These are phyloP conservation scores for Lichtheimia corymbifera DNA, from an alignment of 371 early-diverging fungal species.

Conservation along the genomic window DNA sequence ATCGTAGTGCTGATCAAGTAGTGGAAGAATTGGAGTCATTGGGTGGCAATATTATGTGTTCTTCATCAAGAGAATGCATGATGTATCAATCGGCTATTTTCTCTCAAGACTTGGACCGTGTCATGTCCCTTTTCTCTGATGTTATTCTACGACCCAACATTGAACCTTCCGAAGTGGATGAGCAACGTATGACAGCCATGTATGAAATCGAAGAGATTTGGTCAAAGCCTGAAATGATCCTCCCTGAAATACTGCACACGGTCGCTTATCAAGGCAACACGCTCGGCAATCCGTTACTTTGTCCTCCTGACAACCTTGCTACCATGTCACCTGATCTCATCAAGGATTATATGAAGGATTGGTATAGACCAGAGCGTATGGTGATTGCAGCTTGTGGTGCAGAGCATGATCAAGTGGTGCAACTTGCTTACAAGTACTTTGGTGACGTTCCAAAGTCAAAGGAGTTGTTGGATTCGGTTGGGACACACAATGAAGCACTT, in stretches of 20 bases:
- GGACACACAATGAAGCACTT: conserved; percentile 34
- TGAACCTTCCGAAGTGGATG: conserved; percentile 75
- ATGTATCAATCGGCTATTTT: conserved; percentile 94
- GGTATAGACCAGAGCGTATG: conserved; percentile 90
- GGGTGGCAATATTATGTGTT: conserved; percentile 90
- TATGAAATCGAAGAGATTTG: conserved; percentile 89
- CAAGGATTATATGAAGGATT: conserved; percentile 67
- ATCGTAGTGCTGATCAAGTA: conserved; percentile 68
- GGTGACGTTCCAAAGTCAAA: conserved; percentile 56
- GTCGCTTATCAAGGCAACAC: conserved; percentile 83
- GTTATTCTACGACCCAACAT: conserved; percentile 77
- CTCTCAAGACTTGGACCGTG: conserved; percentile 74
- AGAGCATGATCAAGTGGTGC: conserved; percentile 80
- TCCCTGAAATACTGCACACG: conserved; percentile 87
- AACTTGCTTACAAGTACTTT: conserved; percentile 68
- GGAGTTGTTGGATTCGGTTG: conserved; percentile 32
- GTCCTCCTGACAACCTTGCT: conserved; percentile 67
- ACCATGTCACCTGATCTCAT: conserved; percentile 71
- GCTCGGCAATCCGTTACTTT: conserved; percentile 84
- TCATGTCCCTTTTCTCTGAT: conserved; percentile 78
- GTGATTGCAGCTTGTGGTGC: conserved; percentile 91
- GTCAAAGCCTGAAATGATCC: conserved; percentile 81
- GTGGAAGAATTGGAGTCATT: conserved; percentile 78
- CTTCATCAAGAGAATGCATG: conserved; percentile 90
- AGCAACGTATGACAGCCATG: conserved; percentile 74